Evolutionary conservation across 805 yeast species (phyloP).

Genomic region (Metschnikowia koreensis): DNA sequence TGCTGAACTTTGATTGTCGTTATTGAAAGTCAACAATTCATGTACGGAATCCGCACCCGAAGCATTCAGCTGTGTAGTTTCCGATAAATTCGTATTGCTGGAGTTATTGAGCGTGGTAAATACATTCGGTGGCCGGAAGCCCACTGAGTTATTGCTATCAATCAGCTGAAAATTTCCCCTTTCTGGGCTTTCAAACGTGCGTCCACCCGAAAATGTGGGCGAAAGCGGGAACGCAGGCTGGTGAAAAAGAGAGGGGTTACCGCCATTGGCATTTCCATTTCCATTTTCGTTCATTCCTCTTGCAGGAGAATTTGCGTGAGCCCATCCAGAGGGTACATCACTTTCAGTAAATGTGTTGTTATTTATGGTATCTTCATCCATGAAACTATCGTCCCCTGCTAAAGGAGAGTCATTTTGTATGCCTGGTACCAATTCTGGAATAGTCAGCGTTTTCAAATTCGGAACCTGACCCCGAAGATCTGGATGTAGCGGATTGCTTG

Average conservation of each 20-base stretch:
- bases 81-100: constrained; percentile 41
- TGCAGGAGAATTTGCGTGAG: constrained; percentile 7
- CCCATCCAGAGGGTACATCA: constrained; percentile 9
- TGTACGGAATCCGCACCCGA: constrained; percentile 9
- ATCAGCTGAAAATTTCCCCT: constrained; percentile 35
- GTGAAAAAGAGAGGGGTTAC: constrained; percentile 11
- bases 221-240: constrained; percentile 22
- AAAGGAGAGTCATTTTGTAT: not conserved
- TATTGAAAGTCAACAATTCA: constrained; percentile 7
- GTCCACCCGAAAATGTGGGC: constrained; percentile 23
- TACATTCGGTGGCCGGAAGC: constrained; percentile 40
- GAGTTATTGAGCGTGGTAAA: constrained; percentile 41
- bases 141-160: constrained; percentile 30
- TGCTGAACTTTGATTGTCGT: constrained; percentile 8
- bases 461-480: constrained; percentile 5
- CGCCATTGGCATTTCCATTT: too few relatives aligned
- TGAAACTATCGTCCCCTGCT: constrained; percentile 28
- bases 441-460: constrained; percentile 3
- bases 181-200: constrained; percentile 18
- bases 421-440: constrained; percentile 6
- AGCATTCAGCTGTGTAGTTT: constrained; percentile 26
- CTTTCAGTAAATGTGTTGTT: constrained; percentile 15
- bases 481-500: constrained; percentile 7
- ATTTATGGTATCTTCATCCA: constrained; percentile 39
- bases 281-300: constrained; percentile 1